Evolutionary conservation across 202 grass and related monocot genomes (phyloP).

Genomic region (Panicum virgatum): DNA sequence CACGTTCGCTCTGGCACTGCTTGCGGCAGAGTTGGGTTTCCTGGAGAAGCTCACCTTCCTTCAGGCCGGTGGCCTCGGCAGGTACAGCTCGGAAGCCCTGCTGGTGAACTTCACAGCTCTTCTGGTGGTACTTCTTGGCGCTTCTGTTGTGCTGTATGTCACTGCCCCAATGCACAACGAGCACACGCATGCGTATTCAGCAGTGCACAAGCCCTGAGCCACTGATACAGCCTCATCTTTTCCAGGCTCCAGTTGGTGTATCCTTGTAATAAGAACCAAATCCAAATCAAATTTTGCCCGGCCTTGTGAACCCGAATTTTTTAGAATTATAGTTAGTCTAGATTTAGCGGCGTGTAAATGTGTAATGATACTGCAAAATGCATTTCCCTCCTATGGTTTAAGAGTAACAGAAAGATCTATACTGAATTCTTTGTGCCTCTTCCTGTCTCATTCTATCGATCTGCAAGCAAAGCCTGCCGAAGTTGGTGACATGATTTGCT

Average conservation of each 20-base stretch:
- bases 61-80: conserved; percentile 45
- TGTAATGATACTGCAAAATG: neutral
- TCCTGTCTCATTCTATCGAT: neutral
- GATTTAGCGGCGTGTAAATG: conserved; percentile 4
- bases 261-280: neutral
- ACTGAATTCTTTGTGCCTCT: neutral
- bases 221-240: neutral
- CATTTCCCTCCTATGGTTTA: neutral
- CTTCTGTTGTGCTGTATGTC: conserved; percentile 54
- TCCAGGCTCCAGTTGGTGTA: neutral
- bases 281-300: neutral
- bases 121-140: conserved; percentile 51
- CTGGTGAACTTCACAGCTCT: conserved; percentile 60
- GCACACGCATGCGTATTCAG: conserved; percentile 39
- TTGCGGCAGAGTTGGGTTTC: conserved; percentile 59
- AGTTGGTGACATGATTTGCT: neutral
- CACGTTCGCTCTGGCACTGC: conserved; percentile 46
- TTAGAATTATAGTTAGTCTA: neutral
- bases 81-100: conserved; percentile 55
- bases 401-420: neutral
- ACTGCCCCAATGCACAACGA: conserved; percentile 52
- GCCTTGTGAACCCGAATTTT: neutral
- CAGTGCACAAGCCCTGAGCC: conserved; percentile 35
- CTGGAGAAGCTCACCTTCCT: conserved; percentile 82
- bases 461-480: no score